Conservation (phyloP, 2,329 filamentous ascomycete species). For the Fusarium subtropicale region DNA sequence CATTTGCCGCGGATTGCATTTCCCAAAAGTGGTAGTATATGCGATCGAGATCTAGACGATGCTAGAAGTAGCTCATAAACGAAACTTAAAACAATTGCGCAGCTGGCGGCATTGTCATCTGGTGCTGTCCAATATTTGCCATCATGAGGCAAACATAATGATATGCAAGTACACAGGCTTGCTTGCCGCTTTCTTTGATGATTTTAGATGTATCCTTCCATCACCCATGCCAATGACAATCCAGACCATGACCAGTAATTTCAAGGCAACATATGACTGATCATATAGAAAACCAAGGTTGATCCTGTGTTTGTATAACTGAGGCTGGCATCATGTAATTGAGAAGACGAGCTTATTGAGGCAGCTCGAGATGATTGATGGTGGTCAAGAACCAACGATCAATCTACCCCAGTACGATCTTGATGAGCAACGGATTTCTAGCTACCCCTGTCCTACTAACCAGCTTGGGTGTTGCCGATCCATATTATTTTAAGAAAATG, state of each 20-base stretch:
- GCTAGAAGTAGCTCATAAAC: constrained; percentile 6
- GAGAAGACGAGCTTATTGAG: background rate
- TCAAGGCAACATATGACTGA: background rate
- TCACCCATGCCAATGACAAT: background rate
- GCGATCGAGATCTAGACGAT: constrained; percentile 31
- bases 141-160: background rate
- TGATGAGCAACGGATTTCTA: background rate
- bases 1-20: constrained; percentile 17
- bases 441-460: background rate
- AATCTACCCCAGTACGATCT: constrained; percentile 20
- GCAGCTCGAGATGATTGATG: constrained; percentile 1
- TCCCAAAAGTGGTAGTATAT: constrained; percentile 14
- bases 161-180: background rate
- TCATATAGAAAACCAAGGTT: background rate
- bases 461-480: background rate
- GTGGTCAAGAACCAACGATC: constrained; percentile 19
- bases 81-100: constrained; percentile 2
- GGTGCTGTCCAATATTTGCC: constrained; percentile 4
- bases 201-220: background rate
- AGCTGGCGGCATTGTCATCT: constrained; percentile 2
- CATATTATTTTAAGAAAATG: constrained; percentile 21
- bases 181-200: background rate
- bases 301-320: background rate
- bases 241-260: background rate
- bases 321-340: background rate